These are phyloP conservation scores for Zea mays DNA, from an alignment of 176 grass and related monocot genomes.

Conservation along the genomic window DNA sequence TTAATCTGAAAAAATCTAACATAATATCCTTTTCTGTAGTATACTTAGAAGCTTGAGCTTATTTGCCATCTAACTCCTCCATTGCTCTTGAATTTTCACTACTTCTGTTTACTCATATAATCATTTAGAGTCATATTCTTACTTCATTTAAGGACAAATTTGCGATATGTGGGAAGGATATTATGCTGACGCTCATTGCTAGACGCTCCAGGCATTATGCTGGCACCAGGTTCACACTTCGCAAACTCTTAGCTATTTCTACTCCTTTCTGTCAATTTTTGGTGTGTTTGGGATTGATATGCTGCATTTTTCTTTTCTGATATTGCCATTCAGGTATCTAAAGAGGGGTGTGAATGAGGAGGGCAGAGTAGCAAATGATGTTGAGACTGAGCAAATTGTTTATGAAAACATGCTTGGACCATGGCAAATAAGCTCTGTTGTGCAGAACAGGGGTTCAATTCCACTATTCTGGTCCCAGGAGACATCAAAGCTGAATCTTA, in stretches of 20 bases:
- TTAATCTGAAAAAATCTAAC: constrained; percentile 13
- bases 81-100: background rate
- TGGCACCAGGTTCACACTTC: constrained; percentile 69
- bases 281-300: constrained; percentile 15
- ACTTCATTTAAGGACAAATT: constrained; percentile 69
- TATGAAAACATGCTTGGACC: constrained; percentile 62
- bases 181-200: constrained; percentile 84
- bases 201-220: constrained; percentile 93
- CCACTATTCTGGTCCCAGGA: constrained; percentile 99
- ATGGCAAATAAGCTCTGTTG: constrained; percentile 79
- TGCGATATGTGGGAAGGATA: constrained; percentile 65
- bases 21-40: background rate
- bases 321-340: constrained; percentile 60
- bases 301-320: constrained; percentile 22
- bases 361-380: constrained; percentile 96
- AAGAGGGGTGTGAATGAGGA: constrained; percentile 89
- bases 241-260: constrained; percentile 16
- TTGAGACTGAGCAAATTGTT: constrained; percentile 98
- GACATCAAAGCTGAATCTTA: constrained; percentile 87
- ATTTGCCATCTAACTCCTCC: background rate
- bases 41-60: constrained; percentile 21
- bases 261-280: constrained; percentile 3
- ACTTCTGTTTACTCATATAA: constrained; percentile 5
- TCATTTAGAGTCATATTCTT: constrained; percentile 31
- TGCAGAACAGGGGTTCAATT: constrained; percentile 98